phyloP scores from a whole-genome alignment of 73 alveolate species.

The Paramecium bursaria region DNA sequence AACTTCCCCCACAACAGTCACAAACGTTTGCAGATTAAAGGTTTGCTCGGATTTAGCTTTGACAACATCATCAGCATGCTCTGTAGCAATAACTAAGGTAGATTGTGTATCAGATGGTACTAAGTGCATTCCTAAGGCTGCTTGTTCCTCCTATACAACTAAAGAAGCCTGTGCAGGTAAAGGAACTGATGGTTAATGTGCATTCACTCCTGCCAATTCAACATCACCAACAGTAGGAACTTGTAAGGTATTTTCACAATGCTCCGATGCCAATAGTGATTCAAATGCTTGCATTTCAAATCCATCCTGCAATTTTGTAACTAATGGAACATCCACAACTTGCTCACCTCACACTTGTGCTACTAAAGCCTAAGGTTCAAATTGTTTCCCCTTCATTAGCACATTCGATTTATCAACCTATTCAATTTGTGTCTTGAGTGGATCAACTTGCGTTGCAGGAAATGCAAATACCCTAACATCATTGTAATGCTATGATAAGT shows the following conservation, averaged over 20 bases:
- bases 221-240: slow-evolving; percentile 48
- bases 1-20: background rate
- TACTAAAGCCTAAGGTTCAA: slow-evolving; percentile 29
- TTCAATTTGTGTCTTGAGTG: slow-evolving; percentile 10
- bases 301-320: slow-evolving; percentile 39
- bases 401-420: background rate
- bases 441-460: slow-evolving; percentile 35
- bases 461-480: slow-evolving; percentile 36
- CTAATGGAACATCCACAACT: background rate
- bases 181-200: slow-evolving; percentile 57
- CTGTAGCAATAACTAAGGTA: background rate
- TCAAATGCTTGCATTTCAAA: background rate
- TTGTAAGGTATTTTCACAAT: slow-evolving; percentile 6
- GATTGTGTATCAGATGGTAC: slow-evolving; percentile 65
- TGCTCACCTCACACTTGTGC: slow-evolving; percentile 17
- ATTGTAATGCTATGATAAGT: background rate
- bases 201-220: no score
- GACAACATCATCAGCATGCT: slow-evolving; percentile 12
- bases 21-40: slow-evolving; percentile 29
- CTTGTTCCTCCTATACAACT: slow-evolving; percentile 23
- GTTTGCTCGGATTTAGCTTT: slow-evolving; percentile 3
- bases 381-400: slow-evolving; percentile 1
- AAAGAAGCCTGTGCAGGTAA: slow-evolving; percentile 24
- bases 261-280: slow-evolving; percentile 55
- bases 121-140: slow-evolving; percentile 10